Conservation (phyloP, 345 rosid genomes). For the Geranium brycei region DNA sequence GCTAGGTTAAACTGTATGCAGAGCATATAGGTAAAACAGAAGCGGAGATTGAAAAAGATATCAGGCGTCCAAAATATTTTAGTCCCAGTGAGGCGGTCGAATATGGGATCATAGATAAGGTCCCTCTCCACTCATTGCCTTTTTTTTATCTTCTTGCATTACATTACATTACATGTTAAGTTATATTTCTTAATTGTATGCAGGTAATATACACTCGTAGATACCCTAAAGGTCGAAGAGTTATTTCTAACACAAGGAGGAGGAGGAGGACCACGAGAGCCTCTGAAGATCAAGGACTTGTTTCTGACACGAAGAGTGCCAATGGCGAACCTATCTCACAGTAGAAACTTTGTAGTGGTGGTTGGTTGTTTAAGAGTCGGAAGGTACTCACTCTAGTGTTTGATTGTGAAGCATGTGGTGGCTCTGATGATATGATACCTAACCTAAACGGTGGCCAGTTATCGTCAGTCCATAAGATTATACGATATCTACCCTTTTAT, state of each 20-base stretch:
- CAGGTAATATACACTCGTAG: conserved; percentile 78
- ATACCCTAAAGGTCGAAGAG: conserved; percentile 49
- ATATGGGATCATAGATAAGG: conserved; percentile 93
- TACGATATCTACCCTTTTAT: too few relatives aligned
- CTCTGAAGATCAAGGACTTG: too few relatives aligned
- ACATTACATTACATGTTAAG: not conserved
- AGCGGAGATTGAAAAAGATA: conserved; percentile 75
- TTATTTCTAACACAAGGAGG: not conserved
- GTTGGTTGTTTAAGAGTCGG: too few relatives aligned
- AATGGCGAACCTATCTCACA: too few relatives aligned
- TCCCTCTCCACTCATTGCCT: conserved; percentile 9
- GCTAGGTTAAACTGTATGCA: conserved; percentile 62
- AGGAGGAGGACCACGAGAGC: too few relatives aligned
- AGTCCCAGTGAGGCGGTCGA: conserved; percentile 68
- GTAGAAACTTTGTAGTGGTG: too few relatives aligned
- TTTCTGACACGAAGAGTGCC: too few relatives aligned
- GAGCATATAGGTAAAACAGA: conserved; percentile 58
- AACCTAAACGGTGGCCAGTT: too few relatives aligned
- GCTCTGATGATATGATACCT: too few relatives aligned
- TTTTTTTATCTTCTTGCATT: not conserved
- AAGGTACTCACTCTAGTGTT: too few relatives aligned
- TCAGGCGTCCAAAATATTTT: conserved; percentile 74
- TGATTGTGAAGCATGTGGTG: too few relatives aligned
- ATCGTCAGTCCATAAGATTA: too few relatives aligned
- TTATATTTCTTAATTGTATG: conserved; percentile 8